Conservation (phyloP, 2,329 filamentous ascomycete genomes). For the Drechslera avenae region DNA sequence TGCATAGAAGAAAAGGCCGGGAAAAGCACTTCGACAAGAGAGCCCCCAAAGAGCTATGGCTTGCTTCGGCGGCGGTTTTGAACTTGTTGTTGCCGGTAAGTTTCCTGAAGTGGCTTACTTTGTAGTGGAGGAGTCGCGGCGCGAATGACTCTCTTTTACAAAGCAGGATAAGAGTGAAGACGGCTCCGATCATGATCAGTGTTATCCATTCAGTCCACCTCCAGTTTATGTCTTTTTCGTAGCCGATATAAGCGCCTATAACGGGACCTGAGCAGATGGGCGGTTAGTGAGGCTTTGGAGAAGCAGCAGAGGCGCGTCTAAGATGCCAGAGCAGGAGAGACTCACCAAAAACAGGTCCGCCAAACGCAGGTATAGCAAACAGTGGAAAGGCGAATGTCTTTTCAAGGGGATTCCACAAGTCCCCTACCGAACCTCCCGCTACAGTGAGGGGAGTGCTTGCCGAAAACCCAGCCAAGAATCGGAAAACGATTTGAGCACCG, state of each 20-base stretch:
- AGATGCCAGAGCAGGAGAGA: neutral
- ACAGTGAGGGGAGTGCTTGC: conserved; percentile 45
- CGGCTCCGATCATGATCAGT: conserved; percentile 27
- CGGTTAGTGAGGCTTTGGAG: neutral
- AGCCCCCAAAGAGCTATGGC: conserved; percentile 47
- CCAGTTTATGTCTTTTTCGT: conserved; percentile 27
- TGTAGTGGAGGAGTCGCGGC: conserved; percentile 37
- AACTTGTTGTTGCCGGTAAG: conserved; percentile 51
- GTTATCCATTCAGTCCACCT: conserved; percentile 37
- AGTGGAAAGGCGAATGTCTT: conserved; percentile 33
- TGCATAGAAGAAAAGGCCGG: conserved; percentile 51
- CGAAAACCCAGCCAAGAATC: conserved; percentile 57
- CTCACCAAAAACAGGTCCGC: conserved; percentile 23
- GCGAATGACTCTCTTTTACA: conserved; percentile 32
- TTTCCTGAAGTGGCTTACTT: conserved; percentile 39
- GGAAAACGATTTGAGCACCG: conserved; percentile 55
- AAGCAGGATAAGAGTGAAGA: conserved; percentile 15
- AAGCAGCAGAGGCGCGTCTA: no score
- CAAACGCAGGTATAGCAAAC: conserved; percentile 25
- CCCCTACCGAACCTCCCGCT: conserved; percentile 25
- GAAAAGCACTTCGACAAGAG: conserved; percentile 41
- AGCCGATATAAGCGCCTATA: conserved; percentile 31
- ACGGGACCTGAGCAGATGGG: conserved; percentile 52
- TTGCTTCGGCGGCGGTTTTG: conserved; percentile 53
- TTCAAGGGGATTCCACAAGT: conserved; percentile 30